These are phyloP conservation scores for Luffa aegyptiaca DNA, from an alignment of 306 rosid species.

Conservation along the genomic window DNA sequence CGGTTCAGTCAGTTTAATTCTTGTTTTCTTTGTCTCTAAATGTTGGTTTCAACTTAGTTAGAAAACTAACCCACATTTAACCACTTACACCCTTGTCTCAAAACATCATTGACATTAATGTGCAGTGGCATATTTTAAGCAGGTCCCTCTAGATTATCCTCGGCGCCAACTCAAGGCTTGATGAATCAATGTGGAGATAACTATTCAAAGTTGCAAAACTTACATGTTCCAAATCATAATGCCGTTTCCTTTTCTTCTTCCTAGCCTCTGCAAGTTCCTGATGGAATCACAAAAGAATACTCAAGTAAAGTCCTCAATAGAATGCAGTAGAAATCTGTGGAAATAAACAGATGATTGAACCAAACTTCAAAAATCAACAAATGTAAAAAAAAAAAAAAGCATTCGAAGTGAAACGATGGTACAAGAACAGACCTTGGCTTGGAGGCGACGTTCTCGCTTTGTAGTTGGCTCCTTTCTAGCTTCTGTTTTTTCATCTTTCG, in stretches of 20 bases:
- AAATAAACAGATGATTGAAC: background rate
- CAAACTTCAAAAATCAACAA: background rate
- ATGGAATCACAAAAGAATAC: slow-evolving; percentile 5
- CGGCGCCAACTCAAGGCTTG: background rate
- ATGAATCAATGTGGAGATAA: background rate
- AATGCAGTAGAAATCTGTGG: background rate
- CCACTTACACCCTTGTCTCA: background rate
- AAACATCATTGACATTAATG: background rate
- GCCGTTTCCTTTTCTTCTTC: slow-evolving; percentile 79
- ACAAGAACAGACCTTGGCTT: slow-evolving; percentile 48
- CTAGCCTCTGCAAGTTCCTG: slow-evolving; percentile 84
- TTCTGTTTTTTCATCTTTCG: slow-evolving; percentile 15
- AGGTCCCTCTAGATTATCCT: background rate
- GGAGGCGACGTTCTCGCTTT: slow-evolving; percentile 57
- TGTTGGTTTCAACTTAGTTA: background rate
- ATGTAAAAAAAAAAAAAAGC: background rate
- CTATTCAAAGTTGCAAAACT: slow-evolving; percentile 3
- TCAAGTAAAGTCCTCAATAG: background rate
- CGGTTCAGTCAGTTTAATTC: background rate
- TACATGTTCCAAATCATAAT: slow-evolving; percentile 69
- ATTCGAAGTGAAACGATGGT: background rate
- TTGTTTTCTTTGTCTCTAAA: background rate
- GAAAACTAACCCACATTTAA: background rate
- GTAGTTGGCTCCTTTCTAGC: slow-evolving; percentile 29
- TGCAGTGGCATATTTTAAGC: background rate